phyloP scores from a whole-genome alignment of 148 eudicot species.

The Fagopyrum esculentum region DNA sequence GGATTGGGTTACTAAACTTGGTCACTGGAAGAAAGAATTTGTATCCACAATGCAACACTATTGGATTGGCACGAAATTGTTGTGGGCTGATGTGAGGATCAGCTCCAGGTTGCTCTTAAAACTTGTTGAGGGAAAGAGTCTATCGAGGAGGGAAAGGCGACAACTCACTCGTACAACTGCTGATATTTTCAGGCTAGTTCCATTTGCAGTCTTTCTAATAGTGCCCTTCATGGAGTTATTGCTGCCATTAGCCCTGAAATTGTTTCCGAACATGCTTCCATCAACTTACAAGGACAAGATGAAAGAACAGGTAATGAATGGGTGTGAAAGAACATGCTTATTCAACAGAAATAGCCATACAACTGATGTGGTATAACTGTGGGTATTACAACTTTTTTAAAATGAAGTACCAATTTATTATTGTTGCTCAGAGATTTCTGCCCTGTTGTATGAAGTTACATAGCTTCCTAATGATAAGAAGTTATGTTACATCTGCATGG shows the following conservation, averaged over 20 bases:
- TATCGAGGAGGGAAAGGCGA: slow-evolving; percentile 83
- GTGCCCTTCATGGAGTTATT: slow-evolving; percentile 91
- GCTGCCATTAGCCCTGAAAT: slow-evolving; percentile 66
- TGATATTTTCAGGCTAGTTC: slow-evolving; percentile 90
- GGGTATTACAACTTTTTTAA: neutral
- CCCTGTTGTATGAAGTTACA: neutral
- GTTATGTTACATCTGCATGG: neutral
- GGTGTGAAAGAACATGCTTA: neutral
- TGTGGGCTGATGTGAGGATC: slow-evolving; percentile 85
- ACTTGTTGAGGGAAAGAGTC: slow-evolving; percentile 63
- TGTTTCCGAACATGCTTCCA: slow-evolving; percentile 86
- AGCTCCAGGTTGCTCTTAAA: slow-evolving; percentile 60
- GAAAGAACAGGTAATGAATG: slow-evolving; percentile 63
- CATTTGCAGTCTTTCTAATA: slow-evolving; percentile 71
- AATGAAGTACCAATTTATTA: neutral
- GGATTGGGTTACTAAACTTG: slow-evolving; percentile 74
- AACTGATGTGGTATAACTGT: neutral
- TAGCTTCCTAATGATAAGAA: neutral
- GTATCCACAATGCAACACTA: slow-evolving; percentile 63
- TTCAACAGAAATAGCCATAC: too few species aligned
- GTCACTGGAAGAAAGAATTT: slow-evolving; percentile 66
- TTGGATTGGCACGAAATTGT: slow-evolving; percentile 77
- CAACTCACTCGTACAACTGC: slow-evolving; percentile 88
- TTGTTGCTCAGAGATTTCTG: neutral
- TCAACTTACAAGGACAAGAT: slow-evolving; percentile 88